A percentile compares a stretch with the other conserved stretches of the same genome.
Evolutionary conservation across 2,329 filamentous ascomycete genomes (phyloP).

Genomic region (Tolypocladium inflatum): DNA sequence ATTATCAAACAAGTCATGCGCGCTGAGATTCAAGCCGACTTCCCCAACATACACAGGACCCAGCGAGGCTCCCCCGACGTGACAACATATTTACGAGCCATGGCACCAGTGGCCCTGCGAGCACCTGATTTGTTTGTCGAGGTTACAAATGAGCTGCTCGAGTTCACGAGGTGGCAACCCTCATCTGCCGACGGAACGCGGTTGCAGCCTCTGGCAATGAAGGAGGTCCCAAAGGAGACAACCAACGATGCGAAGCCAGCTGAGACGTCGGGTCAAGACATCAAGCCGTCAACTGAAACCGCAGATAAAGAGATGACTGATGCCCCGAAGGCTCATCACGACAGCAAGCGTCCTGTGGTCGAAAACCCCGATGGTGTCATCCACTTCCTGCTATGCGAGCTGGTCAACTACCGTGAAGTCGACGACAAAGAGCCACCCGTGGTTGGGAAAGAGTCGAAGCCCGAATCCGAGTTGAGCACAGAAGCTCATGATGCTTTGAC

Average conservation of each 20-base stretch:
- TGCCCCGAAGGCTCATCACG: constrained; percentile 50
- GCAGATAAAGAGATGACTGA: constrained; percentile 54
- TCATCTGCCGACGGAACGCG: constrained; percentile 23
- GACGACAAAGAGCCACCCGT: constrained; percentile 64
- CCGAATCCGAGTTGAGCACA: constrained; percentile 19
- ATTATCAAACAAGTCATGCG: constrained; percentile 87
- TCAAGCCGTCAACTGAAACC: constrained; percentile 52
- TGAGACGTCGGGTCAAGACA: constrained; percentile 24
- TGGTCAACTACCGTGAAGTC: constrained; percentile 85
- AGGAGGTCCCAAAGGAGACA: constrained; percentile 21
- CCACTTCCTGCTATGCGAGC: constrained; percentile 85
- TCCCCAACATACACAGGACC: constrained; percentile 46
- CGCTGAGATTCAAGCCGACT: constrained; percentile 72
- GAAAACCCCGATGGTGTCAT: constrained; percentile 93
- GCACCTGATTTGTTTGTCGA: constrained; percentile 81
- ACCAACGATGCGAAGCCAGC: constrained; percentile 6
- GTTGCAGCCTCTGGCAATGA: constrained; percentile 29
- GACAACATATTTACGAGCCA: constrained; percentile 60
- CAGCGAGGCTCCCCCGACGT: constrained; percentile 55
- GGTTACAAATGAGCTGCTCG: constrained; percentile 75
- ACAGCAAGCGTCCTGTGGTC: constrained; percentile 73
- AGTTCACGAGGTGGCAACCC: constrained; percentile 53
- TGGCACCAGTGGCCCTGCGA: constrained; percentile 72
- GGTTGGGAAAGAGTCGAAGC: constrained; percentile 31
- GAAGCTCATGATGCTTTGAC: constrained; percentile 18